phyloP scores from a whole-genome alignment of 2,329 filamentous ascomycete genomes.

The Curvularia sp. region DNA sequence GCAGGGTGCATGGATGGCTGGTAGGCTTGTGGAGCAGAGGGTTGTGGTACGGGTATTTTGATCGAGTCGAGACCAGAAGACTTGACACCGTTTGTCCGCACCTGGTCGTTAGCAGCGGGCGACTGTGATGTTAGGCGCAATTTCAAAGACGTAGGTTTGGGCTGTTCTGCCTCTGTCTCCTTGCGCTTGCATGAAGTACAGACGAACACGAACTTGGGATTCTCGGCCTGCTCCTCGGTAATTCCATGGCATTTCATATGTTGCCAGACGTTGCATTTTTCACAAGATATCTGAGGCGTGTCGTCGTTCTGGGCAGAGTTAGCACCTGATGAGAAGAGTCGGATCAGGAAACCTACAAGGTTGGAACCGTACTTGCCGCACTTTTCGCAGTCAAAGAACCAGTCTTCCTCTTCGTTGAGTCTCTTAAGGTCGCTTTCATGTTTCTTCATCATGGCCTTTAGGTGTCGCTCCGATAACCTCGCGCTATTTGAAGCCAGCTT shows the following conservation, averaged over 20 bases:
- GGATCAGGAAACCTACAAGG: conserved; percentile 52
- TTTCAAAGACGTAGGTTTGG: conserved; percentile 69
- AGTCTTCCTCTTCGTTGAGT: conserved; percentile 75
- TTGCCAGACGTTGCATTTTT: conserved; percentile 94
- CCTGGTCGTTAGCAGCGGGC: conserved; percentile 39
- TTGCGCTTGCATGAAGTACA: conserved; percentile 79
- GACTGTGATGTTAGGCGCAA: conserved; percentile 63
- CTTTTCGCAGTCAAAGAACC: conserved; percentile 90
- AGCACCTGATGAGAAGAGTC: conserved; percentile 6
- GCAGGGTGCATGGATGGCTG: conserved; percentile 32
- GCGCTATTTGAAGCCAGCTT: conserved; percentile 54
- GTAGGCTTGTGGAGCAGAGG: conserved; percentile 20
- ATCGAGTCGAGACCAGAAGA: conserved; percentile 29
- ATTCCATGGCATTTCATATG: conserved; percentile 92
- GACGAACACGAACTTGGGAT: conserved; percentile 79
- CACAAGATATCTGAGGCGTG: conserved; percentile 90
- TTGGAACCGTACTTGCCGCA: conserved; percentile 92
- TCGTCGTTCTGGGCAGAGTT: conserved; percentile 74
- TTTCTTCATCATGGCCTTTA: conserved; percentile 82
- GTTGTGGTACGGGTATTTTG: conserved; percentile 30
- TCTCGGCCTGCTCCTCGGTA: conserved; percentile 76
- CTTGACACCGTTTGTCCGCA: conserved; percentile 29
- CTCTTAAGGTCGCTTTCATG: conserved; percentile 78
- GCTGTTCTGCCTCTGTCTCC: conserved; percentile 66
- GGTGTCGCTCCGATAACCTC: conserved; percentile 77